These are phyloP conservation scores for Saksenaea oblongispora DNA, from an alignment of 371 early-diverging fungal species.

Conservation along the genomic window DNA sequence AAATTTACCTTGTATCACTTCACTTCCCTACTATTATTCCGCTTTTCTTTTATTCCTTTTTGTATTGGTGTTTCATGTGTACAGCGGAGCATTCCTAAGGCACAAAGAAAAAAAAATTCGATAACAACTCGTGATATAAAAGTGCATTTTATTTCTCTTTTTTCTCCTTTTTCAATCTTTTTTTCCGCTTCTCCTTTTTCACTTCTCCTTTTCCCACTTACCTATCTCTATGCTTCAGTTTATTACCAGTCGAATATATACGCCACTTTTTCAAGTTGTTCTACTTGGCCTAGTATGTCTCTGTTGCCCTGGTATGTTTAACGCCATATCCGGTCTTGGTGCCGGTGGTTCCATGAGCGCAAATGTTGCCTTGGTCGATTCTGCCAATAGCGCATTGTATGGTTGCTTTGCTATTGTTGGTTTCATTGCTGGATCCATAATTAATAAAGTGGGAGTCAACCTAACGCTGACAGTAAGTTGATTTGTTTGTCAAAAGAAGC, in stretches of 20 bases:
- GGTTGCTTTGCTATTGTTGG: conserved; percentile 65
- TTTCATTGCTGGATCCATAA: conserved; percentile 56
- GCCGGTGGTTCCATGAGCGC: conserved; percentile 46
- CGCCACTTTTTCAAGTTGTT: conserved; percentile 66
- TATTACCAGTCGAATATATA: conserved; percentile 14
- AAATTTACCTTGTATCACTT: background rate
- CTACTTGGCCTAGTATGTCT: conserved; percentile 77
- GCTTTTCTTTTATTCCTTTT: background rate
- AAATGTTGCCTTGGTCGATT: conserved; percentile 58
- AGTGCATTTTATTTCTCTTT: background rate
- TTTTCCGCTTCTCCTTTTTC: background rate
- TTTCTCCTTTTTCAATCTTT: background rate
- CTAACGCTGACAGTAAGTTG: conserved; percentile 35
- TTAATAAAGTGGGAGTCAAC: conserved; percentile 55
- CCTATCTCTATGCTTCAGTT: background rate
- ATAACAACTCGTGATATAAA: background rate
- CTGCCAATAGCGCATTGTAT: conserved; percentile 68
- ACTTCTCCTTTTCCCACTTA: background rate
- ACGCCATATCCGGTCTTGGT: conserved; percentile 48
- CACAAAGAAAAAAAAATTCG: no score
- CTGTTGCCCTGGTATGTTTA: conserved; percentile 81
- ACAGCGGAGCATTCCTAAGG: background rate
- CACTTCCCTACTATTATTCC: background rate
- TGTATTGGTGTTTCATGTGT: background rate
- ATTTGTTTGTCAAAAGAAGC: background rate